Percentiles rank a stretch among this genome's conserved stretches.
These are phyloP conservation scores for Cladophialophora yegresii DNA, from an alignment of 2,329 filamentous ascomycete genomes.

Conservation along the genomic window DNA sequence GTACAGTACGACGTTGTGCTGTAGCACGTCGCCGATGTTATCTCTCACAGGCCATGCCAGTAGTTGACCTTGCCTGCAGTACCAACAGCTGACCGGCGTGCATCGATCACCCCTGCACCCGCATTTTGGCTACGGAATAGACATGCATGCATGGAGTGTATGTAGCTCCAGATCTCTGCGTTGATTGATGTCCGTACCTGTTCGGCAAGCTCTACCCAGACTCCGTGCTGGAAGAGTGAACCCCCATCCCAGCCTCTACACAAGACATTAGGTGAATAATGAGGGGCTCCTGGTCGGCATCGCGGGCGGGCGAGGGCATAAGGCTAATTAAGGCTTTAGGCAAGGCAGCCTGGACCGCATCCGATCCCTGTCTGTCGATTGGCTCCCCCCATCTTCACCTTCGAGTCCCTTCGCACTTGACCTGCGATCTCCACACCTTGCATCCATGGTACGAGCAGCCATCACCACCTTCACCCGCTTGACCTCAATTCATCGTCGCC, in stretches of 20 bases:
- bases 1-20: not conserved
- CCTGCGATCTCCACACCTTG: conserved; percentile 12
- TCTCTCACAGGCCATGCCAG: not conserved
- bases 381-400: not conserved
- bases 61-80: not conserved
- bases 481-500: conserved; percentile 1
- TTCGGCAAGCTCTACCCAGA: not conserved
- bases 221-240: not conserved
- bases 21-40: not conserved
- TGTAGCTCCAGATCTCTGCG: not conserved
- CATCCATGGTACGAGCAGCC: conserved; percentile 1
- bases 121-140: not conserved
- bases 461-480: conserved; percentile 7
- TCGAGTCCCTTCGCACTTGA: not conserved
- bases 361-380: not conserved
- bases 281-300: not conserved
- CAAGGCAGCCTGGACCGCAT: not conserved
- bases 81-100: not conserved
- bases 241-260: too few species aligned
- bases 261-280: too few species aligned
- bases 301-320: conserved; percentile 10
- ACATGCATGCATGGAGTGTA: not conserved
- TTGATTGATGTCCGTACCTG: not conserved
- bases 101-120: not conserved
- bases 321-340: conserved; percentile 4